These are phyloP conservation scores for Chaetomium sp. DNA, from an alignment of 2,329 filamentous ascomycete species.

Conservation along the genomic window DNA sequence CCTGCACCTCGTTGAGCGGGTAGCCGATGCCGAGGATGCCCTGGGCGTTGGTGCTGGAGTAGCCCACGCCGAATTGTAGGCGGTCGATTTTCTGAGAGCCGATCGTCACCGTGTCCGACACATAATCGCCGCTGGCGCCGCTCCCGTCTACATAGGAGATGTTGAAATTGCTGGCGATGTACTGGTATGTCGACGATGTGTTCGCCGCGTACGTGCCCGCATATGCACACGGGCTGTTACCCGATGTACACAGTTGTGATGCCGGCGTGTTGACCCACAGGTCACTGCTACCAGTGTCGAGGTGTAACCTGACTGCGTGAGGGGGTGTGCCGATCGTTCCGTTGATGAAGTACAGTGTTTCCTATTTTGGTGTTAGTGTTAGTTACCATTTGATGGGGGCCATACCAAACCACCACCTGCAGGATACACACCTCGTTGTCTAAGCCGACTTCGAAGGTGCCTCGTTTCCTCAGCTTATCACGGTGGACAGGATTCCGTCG, in stretches of 20 bases:
- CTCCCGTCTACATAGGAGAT: constrained; percentile 83
- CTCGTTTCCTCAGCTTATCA: constrained; percentile 42
- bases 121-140: constrained; percentile 72
- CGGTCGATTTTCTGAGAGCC: constrained; percentile 45
- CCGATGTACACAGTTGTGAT: constrained; percentile 52
- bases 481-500: constrained; percentile 35
- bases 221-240: constrained; percentile 45
- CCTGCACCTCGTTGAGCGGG: constrained; percentile 67
- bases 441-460: constrained; percentile 38
- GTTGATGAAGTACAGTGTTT: constrained; percentile 61
- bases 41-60: constrained; percentile 52
- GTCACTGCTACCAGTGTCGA: constrained; percentile 65
- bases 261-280: constrained; percentile 62
- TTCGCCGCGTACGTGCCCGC: constrained; percentile 65
- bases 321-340: constrained; percentile 56
- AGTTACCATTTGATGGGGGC: not conserved
- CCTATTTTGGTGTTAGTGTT: constrained; percentile 33
- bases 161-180: constrained; percentile 71
- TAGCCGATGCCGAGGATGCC: constrained; percentile 87
- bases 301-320: constrained; percentile 50
- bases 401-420: constrained; percentile 8
- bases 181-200: constrained; percentile 68
- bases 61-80: constrained; percentile 70
- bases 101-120: constrained; percentile 62
- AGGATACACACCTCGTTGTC: constrained; percentile 47